These are phyloP conservation scores for Pseudocercospora eumusae DNA, from an alignment of 2,329 filamentous ascomycete genomes.

Conservation along the genomic window DNA sequence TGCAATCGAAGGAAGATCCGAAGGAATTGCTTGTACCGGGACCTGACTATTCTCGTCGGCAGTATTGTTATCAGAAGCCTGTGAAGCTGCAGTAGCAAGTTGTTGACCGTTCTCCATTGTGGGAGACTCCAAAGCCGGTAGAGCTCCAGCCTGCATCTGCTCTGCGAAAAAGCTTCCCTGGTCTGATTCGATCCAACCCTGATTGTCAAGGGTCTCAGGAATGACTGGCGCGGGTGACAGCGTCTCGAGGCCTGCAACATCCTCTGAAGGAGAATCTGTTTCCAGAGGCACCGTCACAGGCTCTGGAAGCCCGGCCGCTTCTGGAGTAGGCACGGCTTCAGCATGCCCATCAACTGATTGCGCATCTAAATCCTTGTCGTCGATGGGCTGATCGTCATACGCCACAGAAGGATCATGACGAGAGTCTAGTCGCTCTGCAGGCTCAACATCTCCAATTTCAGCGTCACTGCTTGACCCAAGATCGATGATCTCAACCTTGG, in stretches of 20 bases:
- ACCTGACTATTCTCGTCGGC: conserved; percentile 19
- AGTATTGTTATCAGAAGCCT: conserved; percentile 6
- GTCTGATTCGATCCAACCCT: conserved; percentile 5
- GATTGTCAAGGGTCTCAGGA: conserved; percentile 12
- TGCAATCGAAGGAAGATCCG: conserved; percentile 11
- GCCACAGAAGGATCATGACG: conserved; percentile 1
- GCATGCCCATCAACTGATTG: background rate
- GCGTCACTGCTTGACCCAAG: conserved; percentile 31
- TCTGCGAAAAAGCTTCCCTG: conserved; percentile 20
- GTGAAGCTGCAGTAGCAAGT: conserved; percentile 5
- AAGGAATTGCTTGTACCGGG: conserved; percentile 20
- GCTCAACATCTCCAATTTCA: background rate
- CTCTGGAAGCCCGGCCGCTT: background rate
- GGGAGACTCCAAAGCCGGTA: background rate
- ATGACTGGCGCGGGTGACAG: conserved; percentile 7
- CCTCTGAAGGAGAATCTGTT: background rate
- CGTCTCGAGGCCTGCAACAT: conserved; percentile 2
- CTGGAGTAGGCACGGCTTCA: background rate
- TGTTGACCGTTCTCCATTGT: background rate
- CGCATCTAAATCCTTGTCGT: background rate
- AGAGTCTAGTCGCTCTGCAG: background rate
- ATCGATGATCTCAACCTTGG: conserved; percentile 27
- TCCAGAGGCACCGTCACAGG: background rate
- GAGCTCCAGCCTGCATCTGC: conserved; percentile 13
- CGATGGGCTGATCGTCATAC: background rate